Percentiles rank a stretch among this genome's conserved stretches.
Evolutionary conservation across 2,329 filamentous ascomycete genomes (phyloP).

Genomic region (Proliferodiscus dingleyae): DNA sequence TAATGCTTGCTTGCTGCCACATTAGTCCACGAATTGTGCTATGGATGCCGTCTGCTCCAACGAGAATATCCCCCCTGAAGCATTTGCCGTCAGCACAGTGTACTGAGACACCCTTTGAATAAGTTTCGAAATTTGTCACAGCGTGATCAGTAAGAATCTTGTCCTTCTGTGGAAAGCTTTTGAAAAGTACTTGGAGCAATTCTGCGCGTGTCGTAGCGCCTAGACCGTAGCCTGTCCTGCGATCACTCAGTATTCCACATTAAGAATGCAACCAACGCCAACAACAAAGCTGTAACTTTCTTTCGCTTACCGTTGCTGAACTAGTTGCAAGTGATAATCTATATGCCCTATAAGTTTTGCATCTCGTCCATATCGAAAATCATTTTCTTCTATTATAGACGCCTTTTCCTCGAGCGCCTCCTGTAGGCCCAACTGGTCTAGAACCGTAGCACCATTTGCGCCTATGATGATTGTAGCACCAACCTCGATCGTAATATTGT

Average conservation of each 20-base stretch:
- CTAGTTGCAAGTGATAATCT: too few relatives aligned
- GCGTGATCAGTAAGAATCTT: conserved; percentile 23
- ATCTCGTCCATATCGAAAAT: too few relatives aligned
- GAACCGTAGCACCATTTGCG: conserved; percentile 39
- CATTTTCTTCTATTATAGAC: too few relatives aligned
- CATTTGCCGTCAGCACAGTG: conserved; percentile 18
- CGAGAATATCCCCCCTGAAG: conserved; percentile 22
- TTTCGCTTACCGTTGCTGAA: too few relatives aligned
- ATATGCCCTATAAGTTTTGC: too few relatives aligned
- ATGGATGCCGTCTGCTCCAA: conserved; percentile 27
- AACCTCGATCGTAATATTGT: conserved; percentile 38
- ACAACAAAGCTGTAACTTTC: too few relatives aligned
- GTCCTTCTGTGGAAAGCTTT: conserved; percentile 14
- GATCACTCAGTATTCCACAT: background rate
- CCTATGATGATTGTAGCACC: conserved; percentile 44
- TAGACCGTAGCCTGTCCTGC: conserved; percentile 16
- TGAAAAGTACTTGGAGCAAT: conserved; percentile 15
- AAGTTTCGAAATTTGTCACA: conserved; percentile 13
- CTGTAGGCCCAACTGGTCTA: conserved; percentile 45
- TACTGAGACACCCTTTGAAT: conserved; percentile 13
- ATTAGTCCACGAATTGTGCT: conserved; percentile 19
- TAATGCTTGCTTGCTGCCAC: too few relatives aligned
- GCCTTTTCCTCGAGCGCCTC: conserved; percentile 16
- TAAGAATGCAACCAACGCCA: too few relatives aligned
- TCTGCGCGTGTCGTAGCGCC: conserved; percentile 11